phyloP scores from a whole-genome alignment of 2,329 filamentous ascomycete species.

The Cladosporium halotolerans region DNA sequence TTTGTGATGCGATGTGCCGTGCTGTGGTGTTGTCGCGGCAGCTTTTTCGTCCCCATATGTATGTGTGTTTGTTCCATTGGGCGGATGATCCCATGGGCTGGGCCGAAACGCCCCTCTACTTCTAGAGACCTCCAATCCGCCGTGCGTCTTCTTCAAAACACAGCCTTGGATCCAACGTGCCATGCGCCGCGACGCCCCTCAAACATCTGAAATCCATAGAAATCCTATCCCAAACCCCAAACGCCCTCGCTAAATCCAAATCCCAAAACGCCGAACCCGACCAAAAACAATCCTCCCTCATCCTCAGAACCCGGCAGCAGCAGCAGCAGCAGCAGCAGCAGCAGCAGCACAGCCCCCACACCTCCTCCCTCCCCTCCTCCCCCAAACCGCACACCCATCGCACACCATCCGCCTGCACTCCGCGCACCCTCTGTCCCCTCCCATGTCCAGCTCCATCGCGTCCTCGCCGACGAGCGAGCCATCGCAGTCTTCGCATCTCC shows the following conservation, averaged over 20 bases:
- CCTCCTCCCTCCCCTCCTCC: slow-evolving; percentile 25
- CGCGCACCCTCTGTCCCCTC: slow-evolving; percentile 31
- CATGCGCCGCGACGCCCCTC: no score
- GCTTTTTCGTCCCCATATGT: no score
- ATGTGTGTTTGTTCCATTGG: no score
- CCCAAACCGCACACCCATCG: slow-evolving; percentile 36
- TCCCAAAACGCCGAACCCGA: neutral
- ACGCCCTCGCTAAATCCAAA: neutral
- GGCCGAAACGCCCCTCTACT: no score
- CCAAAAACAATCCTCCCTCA: neutral
- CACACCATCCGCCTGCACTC: slow-evolving; percentile 37
- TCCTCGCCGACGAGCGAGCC: slow-evolving; percentile 27
- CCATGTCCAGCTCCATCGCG: slow-evolving; percentile 32
- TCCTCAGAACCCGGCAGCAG: neutral
- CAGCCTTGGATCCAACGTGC: no score
- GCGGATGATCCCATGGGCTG: no score
- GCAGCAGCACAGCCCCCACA: slow-evolving; percentile 37
- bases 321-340: slow-evolving; percentile 17
- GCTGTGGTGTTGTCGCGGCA: no score
- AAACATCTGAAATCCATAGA: neutral
- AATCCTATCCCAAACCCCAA: neutral
- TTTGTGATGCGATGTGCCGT: no score
- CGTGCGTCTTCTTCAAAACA: no score
- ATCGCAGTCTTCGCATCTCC: slow-evolving; percentile 43
- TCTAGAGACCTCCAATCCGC: no score